Conservation (phyloP, 2,329 filamentous ascomycete species). For the Colletotrichum tofieldiae region DNA sequence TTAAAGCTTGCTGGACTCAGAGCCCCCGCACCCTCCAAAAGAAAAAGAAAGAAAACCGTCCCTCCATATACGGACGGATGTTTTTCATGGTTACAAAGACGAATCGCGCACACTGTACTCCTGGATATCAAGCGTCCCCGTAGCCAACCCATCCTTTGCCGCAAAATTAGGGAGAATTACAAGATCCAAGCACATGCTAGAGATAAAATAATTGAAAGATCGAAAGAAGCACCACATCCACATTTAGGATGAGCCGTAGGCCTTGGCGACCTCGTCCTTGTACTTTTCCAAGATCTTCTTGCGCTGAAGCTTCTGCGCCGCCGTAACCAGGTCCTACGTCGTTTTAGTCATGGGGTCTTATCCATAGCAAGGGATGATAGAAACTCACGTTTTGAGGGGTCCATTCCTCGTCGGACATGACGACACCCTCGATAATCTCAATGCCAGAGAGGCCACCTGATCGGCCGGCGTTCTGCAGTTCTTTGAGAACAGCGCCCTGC, state of each 20-base stretch:
- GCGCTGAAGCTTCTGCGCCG: constrained; percentile 81
- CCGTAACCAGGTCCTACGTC: constrained; percentile 73
- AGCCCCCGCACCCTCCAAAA: not conserved
- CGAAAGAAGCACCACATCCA: constrained; percentile 1
- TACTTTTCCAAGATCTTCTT: constrained; percentile 76
- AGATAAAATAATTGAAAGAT: not conserved
- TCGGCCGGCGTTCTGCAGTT: constrained; percentile 74
- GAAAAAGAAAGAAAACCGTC: not conserved
- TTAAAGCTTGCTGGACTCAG: not conserved
- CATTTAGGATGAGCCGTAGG: constrained; percentile 62
- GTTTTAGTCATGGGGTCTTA: constrained; percentile 47
- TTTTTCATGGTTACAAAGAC: constrained; percentile 19
- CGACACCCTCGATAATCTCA: constrained; percentile 80
- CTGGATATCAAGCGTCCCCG: constrained; percentile 41
- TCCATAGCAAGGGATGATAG: not conserved
- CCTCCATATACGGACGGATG: not conserved
- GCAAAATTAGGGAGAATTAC: constrained; percentile 23
- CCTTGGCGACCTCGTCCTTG: constrained; percentile 73
- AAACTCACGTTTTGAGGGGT: constrained; percentile 79
- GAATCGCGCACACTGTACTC: constrained; percentile 37
- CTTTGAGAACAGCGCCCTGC: constrained; percentile 73
- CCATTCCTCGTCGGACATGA: constrained; percentile 82
- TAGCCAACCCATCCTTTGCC: constrained; percentile 31
- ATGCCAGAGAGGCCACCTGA: constrained; percentile 76
- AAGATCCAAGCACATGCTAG: constrained; percentile 16